A percentile compares a stretch with the other conserved stretches of the same genome.
These are phyloP conservation scores for Crithidia brevicula DNA, from an alignment of 208 protist genomes.

Conservation along the genomic window DNA sequence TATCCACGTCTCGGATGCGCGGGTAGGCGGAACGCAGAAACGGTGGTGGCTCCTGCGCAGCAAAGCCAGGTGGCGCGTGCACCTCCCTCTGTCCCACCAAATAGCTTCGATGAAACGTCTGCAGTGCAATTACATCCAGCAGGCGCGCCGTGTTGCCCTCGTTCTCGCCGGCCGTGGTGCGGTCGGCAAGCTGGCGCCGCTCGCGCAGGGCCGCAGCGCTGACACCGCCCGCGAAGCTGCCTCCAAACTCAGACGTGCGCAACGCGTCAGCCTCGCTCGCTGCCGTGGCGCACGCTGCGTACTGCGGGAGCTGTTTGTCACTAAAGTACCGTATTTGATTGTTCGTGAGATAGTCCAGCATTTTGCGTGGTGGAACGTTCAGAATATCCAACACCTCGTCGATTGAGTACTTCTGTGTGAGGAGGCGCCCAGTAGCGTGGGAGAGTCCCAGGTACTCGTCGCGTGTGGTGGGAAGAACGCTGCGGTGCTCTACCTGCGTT, in stretches of 20 bases:
- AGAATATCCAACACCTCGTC: constrained; percentile 50
- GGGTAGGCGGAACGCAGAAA: constrained; percentile 64
- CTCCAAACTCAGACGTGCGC: constrained; percentile 36
- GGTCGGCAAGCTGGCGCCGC: constrained; percentile 34
- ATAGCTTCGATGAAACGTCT: constrained; percentile 51
- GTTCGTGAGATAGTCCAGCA: constrained; percentile 78
- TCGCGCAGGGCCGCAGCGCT: constrained; percentile 28
- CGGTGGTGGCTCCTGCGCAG: constrained; percentile 68
- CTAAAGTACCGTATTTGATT: constrained; percentile 76
- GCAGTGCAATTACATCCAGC: constrained; percentile 60
- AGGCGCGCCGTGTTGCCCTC: constrained; percentile 30
- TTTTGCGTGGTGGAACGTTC: constrained; percentile 64
- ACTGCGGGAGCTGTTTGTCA: constrained; percentile 53
- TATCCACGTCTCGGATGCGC: constrained; percentile 43
- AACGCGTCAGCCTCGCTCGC: constrained; percentile 61
- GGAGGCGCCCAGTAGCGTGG: constrained; percentile 77
- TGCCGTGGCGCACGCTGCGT: constrained; percentile 50
- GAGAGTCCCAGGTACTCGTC: constrained; percentile 82
- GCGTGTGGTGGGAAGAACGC: constrained; percentile 37
- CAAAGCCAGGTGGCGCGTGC: constrained; percentile 55
- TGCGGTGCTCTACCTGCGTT: neutral
- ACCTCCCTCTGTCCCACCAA: constrained; percentile 50
- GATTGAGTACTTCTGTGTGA: constrained; percentile 81
- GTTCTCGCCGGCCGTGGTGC: constrained; percentile 50
- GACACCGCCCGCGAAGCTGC: constrained; percentile 13